Percentiles rank a stretch among this genome's conserved stretches.
phyloP scores from a whole-genome alignment of 129 eudicot genomes.

The Pulicaria dysenterica region DNA sequence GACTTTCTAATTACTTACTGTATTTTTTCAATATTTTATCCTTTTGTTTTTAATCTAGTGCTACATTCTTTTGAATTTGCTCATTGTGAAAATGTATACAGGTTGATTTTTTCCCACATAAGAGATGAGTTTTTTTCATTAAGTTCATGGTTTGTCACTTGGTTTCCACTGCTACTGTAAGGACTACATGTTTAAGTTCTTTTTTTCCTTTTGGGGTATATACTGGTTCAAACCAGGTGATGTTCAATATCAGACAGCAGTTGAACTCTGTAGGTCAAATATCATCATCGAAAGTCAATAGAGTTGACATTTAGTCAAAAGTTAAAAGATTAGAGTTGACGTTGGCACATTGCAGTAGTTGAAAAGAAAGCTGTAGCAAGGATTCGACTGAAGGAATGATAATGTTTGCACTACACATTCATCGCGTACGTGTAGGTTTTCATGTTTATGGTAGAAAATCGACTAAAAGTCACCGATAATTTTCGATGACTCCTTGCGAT shows the following conservation, averaged over 20 bases:
- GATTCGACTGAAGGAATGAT: not conserved
- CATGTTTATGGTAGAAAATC: not conserved
- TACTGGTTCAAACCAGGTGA: not conserved
- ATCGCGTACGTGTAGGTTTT: not conserved
- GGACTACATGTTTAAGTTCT: not conserved
- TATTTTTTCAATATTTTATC: constrained; percentile 16
- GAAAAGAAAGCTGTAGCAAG: constrained; percentile 2
- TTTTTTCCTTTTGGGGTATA: not conserved
- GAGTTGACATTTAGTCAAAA: not conserved
- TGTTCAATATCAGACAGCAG: not conserved
- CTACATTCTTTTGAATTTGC: constrained; percentile 17
- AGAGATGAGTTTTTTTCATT: not conserved
- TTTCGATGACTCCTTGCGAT: not conserved
- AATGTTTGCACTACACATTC: not conserved
- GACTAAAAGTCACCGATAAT: not conserved
- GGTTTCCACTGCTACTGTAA: constrained; percentile 16
- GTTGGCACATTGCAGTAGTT: not conserved
- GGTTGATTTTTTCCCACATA: constrained; percentile 1
- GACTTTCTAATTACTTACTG: constrained; percentile 20
- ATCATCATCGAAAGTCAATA: not conserved
- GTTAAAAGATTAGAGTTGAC: not conserved
- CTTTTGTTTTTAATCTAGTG: constrained; percentile 9
- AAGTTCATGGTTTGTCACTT: not conserved
- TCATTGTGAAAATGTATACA: constrained; percentile 26
- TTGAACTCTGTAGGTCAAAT: not conserved